phyloP scores from a whole-genome alignment of 192 early-diverging fungal genomes.

The Coemansia umbellata region DNA sequence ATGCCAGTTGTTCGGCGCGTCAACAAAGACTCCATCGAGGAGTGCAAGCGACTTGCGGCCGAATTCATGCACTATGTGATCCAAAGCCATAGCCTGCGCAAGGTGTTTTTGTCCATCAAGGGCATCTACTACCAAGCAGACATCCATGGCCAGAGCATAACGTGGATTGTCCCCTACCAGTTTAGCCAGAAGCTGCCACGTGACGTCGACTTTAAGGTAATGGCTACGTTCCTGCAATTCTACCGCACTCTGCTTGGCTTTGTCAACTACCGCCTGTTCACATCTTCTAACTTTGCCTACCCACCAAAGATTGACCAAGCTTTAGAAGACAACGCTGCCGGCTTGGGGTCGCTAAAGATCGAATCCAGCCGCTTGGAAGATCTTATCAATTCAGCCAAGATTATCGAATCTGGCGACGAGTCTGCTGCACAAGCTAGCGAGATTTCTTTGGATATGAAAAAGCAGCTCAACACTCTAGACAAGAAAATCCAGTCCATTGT shows the following conservation, averaged over 20 bases:
- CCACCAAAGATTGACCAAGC: constrained; percentile 75
- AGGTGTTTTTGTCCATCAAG: constrained; percentile 96
- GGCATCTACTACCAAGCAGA: constrained; percentile 99
- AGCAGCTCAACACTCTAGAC: constrained; percentile 33
- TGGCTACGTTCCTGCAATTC: constrained; percentile 96
- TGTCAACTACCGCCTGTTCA: constrained; percentile 91
- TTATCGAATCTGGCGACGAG: constrained; percentile 24
- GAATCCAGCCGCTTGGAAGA: constrained; percentile 40
- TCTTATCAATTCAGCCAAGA: constrained; percentile 30
- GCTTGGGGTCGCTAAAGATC: constrained; percentile 39
- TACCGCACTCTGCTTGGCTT: constrained; percentile 91
- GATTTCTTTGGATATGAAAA: constrained; percentile 17
- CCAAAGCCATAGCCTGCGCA: constrained; percentile 70
- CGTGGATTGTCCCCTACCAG: constrained; percentile 95
- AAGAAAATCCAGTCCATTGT: constrained; percentile 43
- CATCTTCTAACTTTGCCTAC: constrained; percentile 83
- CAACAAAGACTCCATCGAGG: constrained; percentile 57
- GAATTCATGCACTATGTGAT: constrained; percentile 96
- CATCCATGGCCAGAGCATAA: constrained; percentile 88
- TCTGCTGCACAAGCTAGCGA: background rate
- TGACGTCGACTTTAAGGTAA: constrained; percentile 95
- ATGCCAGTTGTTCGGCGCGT: constrained; percentile 73
- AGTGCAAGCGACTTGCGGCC: constrained; percentile 77
- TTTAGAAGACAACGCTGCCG: constrained; percentile 44
- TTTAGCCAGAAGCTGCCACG: constrained; percentile 84